phyloP scores from a whole-genome alignment of 129 eudicot genomes.

The Glebionis coronaria region DNA sequence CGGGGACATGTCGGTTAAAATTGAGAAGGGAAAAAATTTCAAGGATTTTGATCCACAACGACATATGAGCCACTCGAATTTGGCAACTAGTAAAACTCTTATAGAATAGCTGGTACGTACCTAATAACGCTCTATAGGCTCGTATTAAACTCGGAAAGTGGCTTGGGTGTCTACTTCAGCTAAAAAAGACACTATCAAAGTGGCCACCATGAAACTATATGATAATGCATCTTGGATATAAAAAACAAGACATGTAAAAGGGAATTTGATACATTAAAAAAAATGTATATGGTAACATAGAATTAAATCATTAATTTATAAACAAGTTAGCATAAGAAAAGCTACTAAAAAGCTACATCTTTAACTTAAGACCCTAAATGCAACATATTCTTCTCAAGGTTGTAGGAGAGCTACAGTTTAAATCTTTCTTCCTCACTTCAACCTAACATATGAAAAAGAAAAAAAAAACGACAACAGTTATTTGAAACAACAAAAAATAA shows the following conservation, averaged over 20 bases:
- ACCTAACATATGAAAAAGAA: conserved; percentile 33
- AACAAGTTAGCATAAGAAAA: conserved; percentile 8
- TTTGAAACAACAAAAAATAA: conserved; percentile 34
- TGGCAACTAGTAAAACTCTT: too few species aligned
- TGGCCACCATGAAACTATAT: too few species aligned
- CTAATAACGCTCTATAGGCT: too few species aligned
- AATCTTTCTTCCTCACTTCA: conserved; percentile 59
- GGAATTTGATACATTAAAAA: neutral
- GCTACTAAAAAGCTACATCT: conserved; percentile 36
- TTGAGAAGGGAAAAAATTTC: too few species aligned
- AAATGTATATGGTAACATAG: conserved; percentile 1
- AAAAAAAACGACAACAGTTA: conserved; percentile 27
- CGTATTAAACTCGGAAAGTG: too few species aligned
- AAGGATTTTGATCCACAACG: too few species aligned
- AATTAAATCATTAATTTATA: conserved; percentile 17
- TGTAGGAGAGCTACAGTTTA: conserved; percentile 54
- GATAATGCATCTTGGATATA: too few species aligned
- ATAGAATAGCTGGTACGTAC: too few species aligned
- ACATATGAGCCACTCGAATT: too few species aligned
- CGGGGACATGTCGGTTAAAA: too few species aligned
- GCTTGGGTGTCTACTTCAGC: too few species aligned
- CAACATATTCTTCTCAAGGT: conserved; percentile 37
- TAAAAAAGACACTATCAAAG: too few species aligned
- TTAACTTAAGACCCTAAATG: conserved; percentile 37
- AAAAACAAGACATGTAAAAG: neutral